Evolutionary conservation across 768 basidiomycete species (phyloP), one percentile per base, ranked within the genome.

Genomic region (Gymnopilus dilepis): DNA sequence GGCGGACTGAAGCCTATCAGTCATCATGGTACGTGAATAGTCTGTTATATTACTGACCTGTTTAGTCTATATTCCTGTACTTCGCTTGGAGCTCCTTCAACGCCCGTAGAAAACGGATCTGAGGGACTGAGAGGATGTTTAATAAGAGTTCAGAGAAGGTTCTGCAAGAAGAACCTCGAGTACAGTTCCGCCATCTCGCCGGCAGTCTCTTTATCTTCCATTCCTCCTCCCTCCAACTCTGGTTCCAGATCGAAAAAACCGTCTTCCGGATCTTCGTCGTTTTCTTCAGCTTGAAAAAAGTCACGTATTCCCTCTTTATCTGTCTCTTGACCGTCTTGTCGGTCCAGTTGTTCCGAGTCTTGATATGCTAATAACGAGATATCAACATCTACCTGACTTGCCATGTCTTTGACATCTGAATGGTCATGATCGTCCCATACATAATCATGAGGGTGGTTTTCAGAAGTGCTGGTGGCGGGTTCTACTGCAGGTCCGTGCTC

Each of bases 301-400:
- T 30, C 47, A 9, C 48, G 43, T 37, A 59, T 19, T 15, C 48
- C 48, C 63, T 64, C 67, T 31, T 52, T 55, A 53, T 58, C 58
- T 61, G 56, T 62, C 19, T 65, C 61, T 43, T 66, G 62, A 37
- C 60, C 67, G 31, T 70, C 73, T 22, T 68, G 72, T 42, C 68
- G 67, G 41, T 71, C 52, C 12, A 64, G 54, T 7, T 74, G 72
- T 26, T 67, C 74, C 50, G 87, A 72, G 19, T 85, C 83, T 62
- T 85, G 82, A 58, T 80, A 81, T 0, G 79, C 78, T 21, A 89
- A 72, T 64, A 86, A 73, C 19, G 72, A 76, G 47, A 84, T 77
- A 70, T 89, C 84, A 28, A 88, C 81, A 19, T 88, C 84, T 8
- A 76, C 69, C 34, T 70, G 71, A 15, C 62, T 43, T 12, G 74